Conservation (phyloP, 2,329 filamentous ascomycete species). For the Ceratocystis harringtonii region DNA sequence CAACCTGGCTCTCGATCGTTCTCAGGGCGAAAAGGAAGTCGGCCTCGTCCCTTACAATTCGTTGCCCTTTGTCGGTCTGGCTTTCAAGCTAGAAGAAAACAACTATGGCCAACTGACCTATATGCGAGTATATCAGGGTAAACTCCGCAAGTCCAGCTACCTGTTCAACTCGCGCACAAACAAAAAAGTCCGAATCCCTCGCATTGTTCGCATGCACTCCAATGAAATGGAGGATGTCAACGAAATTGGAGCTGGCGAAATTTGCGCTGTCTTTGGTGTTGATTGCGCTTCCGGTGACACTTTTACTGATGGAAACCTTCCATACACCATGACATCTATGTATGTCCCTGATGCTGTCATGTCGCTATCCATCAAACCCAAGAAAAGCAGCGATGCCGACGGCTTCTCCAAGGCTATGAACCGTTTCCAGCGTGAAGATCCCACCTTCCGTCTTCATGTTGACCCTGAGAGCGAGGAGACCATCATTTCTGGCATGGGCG, state of each 20-base stretch:
- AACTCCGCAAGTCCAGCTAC: conserved; percentile 71
- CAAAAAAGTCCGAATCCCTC: conserved; percentile 92
- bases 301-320: conserved; percentile 84
- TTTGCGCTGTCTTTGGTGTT: conserved; percentile 95
- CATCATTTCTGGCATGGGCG: conserved; percentile 97
- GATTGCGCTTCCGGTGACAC: conserved; percentile 97
- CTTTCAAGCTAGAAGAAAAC: conserved; percentile 98
- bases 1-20: conserved; percentile 76
- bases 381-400: conserved; percentile 76
- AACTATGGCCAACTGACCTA: conserved; percentile 98
- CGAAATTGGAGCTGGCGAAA: conserved; percentile 90
- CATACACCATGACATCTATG: conserved; percentile 96
- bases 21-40: conserved; percentile 61
- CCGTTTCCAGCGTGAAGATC: conserved; percentile 95
- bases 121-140: conserved; percentile 94
- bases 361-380: conserved; percentile 92
- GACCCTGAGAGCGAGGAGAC: conserved; percentile 89
- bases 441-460: conserved; percentile 89
- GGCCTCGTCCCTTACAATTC: conserved; percentile 87
- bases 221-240: conserved; percentile 97
- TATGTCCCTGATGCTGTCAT: conserved; percentile 96
- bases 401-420: conserved; percentile 99
- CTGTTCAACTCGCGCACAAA: conserved; percentile 87
- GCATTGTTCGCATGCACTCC: conserved; percentile 98
- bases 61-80: conserved; percentile 83